phyloP scores from a whole-genome alignment of 345 rosid species.

The Lumnitzera racemosa region DNA sequence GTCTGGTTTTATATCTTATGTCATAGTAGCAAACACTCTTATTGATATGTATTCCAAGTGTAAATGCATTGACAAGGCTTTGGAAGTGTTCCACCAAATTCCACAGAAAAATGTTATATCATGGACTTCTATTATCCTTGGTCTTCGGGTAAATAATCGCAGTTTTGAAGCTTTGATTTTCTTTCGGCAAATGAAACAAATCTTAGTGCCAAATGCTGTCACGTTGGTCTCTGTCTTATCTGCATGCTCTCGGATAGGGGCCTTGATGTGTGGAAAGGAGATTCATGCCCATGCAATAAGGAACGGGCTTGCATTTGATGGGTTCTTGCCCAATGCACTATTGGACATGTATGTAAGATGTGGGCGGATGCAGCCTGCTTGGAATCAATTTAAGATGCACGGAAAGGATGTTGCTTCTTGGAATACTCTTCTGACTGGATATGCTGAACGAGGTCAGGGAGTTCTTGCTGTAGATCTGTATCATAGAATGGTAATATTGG shows the following conservation, averaged over 20 bases:
- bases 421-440: slow-evolving; percentile 74
- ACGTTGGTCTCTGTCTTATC: slow-evolving; percentile 67
- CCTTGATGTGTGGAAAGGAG: slow-evolving; percentile 71
- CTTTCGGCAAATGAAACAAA: slow-evolving; percentile 55
- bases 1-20: slow-evolving; percentile 42
- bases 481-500: slow-evolving; percentile 45
- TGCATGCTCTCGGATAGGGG: slow-evolving; percentile 82
- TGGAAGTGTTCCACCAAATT: slow-evolving; percentile 54
- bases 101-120: slow-evolving; percentile 69
- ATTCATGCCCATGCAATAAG: slow-evolving; percentile 64
- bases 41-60: slow-evolving; percentile 87
- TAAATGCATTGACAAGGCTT: slow-evolving; percentile 54
- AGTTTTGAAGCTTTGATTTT: slow-evolving; percentile 68
- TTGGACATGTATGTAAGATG: slow-evolving; percentile 79
- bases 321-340: slow-evolving; percentile 60
- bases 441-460: slow-evolving; percentile 61
- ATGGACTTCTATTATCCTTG: slow-evolving; percentile 73
- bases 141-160: slow-evolving; percentile 65
- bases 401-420: slow-evolving; percentile 60
- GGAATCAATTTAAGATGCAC: slow-evolving; percentile 52
- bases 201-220: slow-evolving; percentile 51
- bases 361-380: slow-evolving; percentile 56
- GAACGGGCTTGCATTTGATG: slow-evolving; percentile 42
- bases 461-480: slow-evolving; percentile 48
- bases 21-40: slow-evolving; percentile 59